Base-by-base conservation (phyloP, 441 rosid genomes). In the Flueggea neowawraea region DNA sequence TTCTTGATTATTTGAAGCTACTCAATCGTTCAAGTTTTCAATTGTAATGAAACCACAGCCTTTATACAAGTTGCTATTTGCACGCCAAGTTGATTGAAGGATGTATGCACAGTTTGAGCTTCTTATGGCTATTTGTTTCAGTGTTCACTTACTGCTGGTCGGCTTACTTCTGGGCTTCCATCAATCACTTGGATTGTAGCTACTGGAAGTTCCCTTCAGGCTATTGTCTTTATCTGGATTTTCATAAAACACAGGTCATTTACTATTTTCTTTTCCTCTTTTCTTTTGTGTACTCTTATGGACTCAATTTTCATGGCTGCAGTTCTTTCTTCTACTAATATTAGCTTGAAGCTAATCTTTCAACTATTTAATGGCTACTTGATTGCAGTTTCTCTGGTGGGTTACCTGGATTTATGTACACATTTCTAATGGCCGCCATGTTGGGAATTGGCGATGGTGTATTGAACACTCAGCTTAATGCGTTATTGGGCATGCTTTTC, bases 381-480 rank as follows among this genome's bases (percentile, higher is more conserved):
- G 62, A 51, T 10, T 85, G 61, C 78, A 94, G 98, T 62, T 28
- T 74, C 62, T 78, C 85, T 15, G 72, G 83, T 12, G 97, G 98
- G 80, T 69, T 79, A 41, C 82, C 82, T 50, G 81, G 85, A 49
- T 64, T 68, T 31, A 45, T 71, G 53, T 85, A 84, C 75, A 95
- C 97, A 45, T 91, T 90, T 65, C 53, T 84, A 71, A 87, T 85
- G 93, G 97, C 97, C 16, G 95, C 86, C 15, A 50, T 87, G 61
- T 52, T 94, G 72, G 97, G 97, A 44, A 79, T 94, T 47, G 97
- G 97, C 53, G 91, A 94, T 45, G 99, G 94, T 6, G 87, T 87
- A 65, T 62, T 91, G 44, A 90, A 82, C 61, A 94, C 99, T 32
- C 97, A 94, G 73, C 86, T 90, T 62, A 90, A 80, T 62, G 95